phyloP scores from a whole-genome alignment of 371 early-diverging fungal genomes.

The Mitosporidium daphniae region DNA sequence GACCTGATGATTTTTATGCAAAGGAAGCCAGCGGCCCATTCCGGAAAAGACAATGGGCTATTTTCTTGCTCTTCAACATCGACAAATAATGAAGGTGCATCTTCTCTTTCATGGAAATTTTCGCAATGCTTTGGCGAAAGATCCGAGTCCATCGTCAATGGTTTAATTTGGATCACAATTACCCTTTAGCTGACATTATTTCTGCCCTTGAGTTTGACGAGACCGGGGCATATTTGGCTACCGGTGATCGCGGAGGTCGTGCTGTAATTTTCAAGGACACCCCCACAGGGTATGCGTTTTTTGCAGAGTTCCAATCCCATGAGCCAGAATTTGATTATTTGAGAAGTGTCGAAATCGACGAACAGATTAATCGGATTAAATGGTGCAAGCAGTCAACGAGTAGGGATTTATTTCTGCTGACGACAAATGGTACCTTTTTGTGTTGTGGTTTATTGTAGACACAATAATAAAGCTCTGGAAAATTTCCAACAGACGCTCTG shows the following conservation, averaged over 20 bases:
- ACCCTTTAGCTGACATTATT: conserved; percentile 34
- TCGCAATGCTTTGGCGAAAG: conserved; percentile 1
- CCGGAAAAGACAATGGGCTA: too few species aligned
- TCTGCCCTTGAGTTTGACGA: conserved; percentile 86
- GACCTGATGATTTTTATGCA: too few species aligned
- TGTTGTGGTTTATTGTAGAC: conserved; percentile 13
- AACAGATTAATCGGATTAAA: conserved; percentile 91
- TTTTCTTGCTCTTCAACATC: too few species aligned
- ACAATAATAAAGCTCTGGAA: conserved; percentile 96
- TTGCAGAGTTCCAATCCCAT: conserved; percentile 92
- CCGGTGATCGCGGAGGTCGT: conserved; percentile 81
- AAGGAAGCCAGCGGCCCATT: too few species aligned
- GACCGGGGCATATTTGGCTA: conserved; percentile 74
- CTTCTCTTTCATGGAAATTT: too few species aligned
- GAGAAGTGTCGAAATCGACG: conserved; percentile 90
- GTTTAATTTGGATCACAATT: too few species aligned
- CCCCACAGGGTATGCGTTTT: conserved; percentile 80
- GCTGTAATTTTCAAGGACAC: conserved; percentile 81
- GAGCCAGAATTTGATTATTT: conserved; percentile 96
- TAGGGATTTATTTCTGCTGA: conserved; percentile 65
- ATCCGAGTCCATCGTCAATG: too few species aligned
- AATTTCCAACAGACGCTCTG: conserved; percentile 73
- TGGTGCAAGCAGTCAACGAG: conserved; percentile 72
- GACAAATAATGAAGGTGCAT: too few species aligned
- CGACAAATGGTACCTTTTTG: conserved; percentile 42